Base-by-base conservation (phyloP, 1,139 yeast genomes). In the Pichia sp. region DNA sequence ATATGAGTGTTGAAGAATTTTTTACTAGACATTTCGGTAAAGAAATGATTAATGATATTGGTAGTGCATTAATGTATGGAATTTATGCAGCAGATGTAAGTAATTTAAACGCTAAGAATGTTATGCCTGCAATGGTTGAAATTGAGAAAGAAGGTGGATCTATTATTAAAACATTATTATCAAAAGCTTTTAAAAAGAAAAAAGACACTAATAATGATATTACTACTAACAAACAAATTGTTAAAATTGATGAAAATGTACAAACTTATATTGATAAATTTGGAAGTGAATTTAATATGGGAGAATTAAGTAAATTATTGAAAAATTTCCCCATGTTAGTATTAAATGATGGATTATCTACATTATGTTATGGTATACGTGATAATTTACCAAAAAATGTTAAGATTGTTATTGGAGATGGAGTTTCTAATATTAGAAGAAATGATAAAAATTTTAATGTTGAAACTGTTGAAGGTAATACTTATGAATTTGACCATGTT, bases 11-110 rank as follows among this genome's bases (percentile, higher is more conserved):
- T 1, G 83, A 78, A 43, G 69, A 75, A 1, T 87, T 89, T 60
- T 65, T 90, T 38, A 61, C 70, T 2, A 70, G 97, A 55, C 68
- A 97, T 51, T 83, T 89, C 59, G 89, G 90, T 3, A 71, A 74
- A 5, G 51, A 46, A 7, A 54, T 88, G 6, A 75, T 87, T 2
- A 76, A 78, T 45, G 81, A 86, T 49, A 67, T 92, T 11, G 66
- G 85, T 25, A 86, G 96, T 64, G 97, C 96, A 0, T 69, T 90
- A 4, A 71, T 85, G 61, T 89, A 89, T 60, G 98, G 98, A 0
- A 81, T 92, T 2, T 92, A 89, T 64, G 97, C 96, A 5, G 97
- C 95, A 1, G 95, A 90, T 64, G 74, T 81, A 3, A 62, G 74
- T 9, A 71, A 77, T 51, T 68, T 92, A 42, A 86, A 96, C 66